Percentiles rank a stretch among this genome's conserved stretches.
phyloP scores from a whole-genome alignment of 2,329 filamentous ascomycete genomes.

The Paraphoma chrysanthemicola region DNA sequence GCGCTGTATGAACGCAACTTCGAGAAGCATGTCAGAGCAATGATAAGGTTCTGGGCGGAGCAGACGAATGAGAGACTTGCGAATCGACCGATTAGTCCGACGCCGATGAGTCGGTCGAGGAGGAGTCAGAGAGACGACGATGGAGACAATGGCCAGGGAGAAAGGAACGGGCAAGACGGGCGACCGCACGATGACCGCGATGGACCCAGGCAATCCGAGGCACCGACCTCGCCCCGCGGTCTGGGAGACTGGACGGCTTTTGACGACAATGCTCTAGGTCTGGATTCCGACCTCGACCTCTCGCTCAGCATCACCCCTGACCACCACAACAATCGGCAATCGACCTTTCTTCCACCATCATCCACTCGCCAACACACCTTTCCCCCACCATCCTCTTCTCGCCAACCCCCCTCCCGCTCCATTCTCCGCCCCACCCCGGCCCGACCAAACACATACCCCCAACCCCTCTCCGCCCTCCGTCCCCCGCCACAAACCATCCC shows the following conservation, averaged over 20 bases:
- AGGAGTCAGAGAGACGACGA: constrained; percentile 13
- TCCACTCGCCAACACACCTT: constrained; percentile 6
- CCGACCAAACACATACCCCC: constrained; percentile 24
- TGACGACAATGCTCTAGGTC: constrained; percentile 40
- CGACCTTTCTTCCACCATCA: background rate
- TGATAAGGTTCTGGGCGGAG: constrained; percentile 63
- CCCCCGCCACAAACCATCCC: constrained; percentile 25
- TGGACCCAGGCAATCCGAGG: background rate
- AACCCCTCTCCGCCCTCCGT: constrained; percentile 17
- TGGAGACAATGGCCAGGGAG: constrained; percentile 8
- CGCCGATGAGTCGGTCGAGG: constrained; percentile 26
- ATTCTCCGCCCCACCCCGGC: constrained; percentile 7
- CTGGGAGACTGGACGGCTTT: constrained; percentile 50
- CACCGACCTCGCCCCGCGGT: constrained; percentile 37
- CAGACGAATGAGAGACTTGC: constrained; percentile 46
- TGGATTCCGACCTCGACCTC: constrained; percentile 37
- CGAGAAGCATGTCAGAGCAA: constrained; percentile 61
- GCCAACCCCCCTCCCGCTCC: constrained; percentile 9
- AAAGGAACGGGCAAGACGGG: background rate
- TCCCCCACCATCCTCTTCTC: background rate
- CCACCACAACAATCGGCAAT: constrained; percentile 11
- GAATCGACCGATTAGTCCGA: constrained; percentile 29
- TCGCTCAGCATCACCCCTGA: constrained; percentile 37
- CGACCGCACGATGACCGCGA: background rate
- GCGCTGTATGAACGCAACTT: constrained; percentile 61